Base-by-base conservation (phyloP, 169 alveolate genomes). In the Condylostoma magnum region DNA sequence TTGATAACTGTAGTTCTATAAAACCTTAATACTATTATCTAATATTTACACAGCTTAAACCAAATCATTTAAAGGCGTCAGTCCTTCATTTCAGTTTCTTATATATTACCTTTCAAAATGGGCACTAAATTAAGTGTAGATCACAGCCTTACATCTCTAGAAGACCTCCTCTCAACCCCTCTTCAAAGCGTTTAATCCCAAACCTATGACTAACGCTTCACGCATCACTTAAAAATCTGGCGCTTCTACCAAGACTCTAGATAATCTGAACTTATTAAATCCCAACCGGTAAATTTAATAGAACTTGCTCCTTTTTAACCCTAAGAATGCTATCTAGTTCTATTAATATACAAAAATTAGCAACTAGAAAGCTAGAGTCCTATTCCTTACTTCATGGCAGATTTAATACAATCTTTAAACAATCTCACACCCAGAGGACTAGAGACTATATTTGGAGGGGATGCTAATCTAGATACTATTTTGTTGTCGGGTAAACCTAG, bases 361-460 rank as follows among this genome's bases (percentile, higher is more conserved):
- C 3, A 51, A 72, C 68, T 43, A n/a, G 30, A 68, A 37, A 22
- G 60, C 31, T 76, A 63, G 31, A 33, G 54, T 12, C 80, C 66
- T 18, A 70, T 77, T 37, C 88, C 88, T 0, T 77, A 69, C 41
- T 41, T 74, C n/a, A 53, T 84, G 22, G 63, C 77, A 83, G 85
- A 77, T 25, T 30, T 80, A 20, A 78, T 84, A 5, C 63, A 80
- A 33, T 76, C 84, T 43, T 51, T 80, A 6, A 44, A 57, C 37
- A 84, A 84, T 47, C 56, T 84, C 6, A 84, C 91, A n/a, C 91
- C 91, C 22, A 30, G 91, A 22, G 91, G 91, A 0, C 74, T 84
- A 3, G 22, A 51, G 50, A 67, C 46, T 20, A 36, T 67, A 15
- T 70, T 84, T 41, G 28, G 82, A 3, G 27, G 47, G 18, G 80